phyloP scores from a whole-genome alignment of 441 rosid genomes.

The Sinapis alba region DNA sequence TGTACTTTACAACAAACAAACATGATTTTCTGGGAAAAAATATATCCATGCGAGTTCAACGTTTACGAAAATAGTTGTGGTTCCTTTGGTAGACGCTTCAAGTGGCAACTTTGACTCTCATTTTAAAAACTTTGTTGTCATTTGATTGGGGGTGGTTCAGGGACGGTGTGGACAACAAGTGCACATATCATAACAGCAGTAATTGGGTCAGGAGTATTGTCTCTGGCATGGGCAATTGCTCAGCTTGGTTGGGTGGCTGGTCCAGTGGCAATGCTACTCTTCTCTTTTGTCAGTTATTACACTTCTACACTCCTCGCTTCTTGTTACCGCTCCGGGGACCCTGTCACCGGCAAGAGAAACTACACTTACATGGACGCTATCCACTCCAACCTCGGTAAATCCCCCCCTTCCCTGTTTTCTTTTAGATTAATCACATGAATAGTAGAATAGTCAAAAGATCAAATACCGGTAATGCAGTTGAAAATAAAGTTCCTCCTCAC shows the following conservation, averaged over 20 bases:
- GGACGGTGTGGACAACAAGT: slow-evolving; percentile 88
- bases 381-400: slow-evolving; percentile 63
- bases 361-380: slow-evolving; percentile 90
- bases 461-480: neutral
- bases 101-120: neutral
- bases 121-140: neutral
- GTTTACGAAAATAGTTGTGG: neutral
- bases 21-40: neutral
- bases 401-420: neutral
- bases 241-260: slow-evolving; percentile 95
- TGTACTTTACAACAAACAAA: neutral
- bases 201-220: slow-evolving; percentile 87
- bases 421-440: neutral
- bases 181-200: slow-evolving; percentile 90
- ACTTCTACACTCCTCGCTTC: slow-evolving; percentile 66
- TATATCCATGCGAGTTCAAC: neutral
- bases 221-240: slow-evolving; percentile 83
- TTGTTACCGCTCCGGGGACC: slow-evolving; percentile 77
- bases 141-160: slow-evolving; percentile 39
- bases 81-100: neutral
- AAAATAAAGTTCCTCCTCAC: neutral
- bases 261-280: slow-evolving; percentile 67
- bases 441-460: neutral
- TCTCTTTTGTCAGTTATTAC: slow-evolving; percentile 77
- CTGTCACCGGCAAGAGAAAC: slow-evolving; percentile 72